A percentile compares a stretch with the other conserved stretches of the same genome.
These are phyloP conservation scores for Cubamyces lactineus DNA, from an alignment of 768 basidiomycete species.

Conservation along the genomic window DNA sequence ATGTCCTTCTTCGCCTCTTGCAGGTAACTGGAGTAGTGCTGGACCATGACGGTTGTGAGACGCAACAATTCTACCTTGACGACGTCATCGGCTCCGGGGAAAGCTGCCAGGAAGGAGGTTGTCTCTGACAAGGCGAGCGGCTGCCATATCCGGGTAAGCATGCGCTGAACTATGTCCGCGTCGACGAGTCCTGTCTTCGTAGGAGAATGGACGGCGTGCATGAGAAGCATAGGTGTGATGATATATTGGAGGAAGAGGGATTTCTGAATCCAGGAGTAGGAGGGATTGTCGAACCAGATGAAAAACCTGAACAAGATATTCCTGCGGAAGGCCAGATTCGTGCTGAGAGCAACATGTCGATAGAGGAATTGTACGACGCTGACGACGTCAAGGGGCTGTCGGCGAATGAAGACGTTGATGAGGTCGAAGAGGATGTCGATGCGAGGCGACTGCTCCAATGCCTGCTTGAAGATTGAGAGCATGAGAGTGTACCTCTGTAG, in stretches of 20 bases:
- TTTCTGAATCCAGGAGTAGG: conserved; percentile 75
- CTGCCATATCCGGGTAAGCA: conserved; percentile 82
- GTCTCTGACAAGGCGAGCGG: conserved; percentile 61
- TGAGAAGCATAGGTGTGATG: conserved; percentile 83
- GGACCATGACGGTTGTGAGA: conserved; percentile 86
- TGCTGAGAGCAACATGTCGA: conserved; percentile 75
- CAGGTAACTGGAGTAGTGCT: conserved; percentile 79
- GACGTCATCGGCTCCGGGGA: conserved; percentile 72
- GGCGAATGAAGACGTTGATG: conserved; percentile 77
- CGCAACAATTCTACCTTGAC: conserved; percentile 92
- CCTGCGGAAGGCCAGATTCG: conserved; percentile 71
- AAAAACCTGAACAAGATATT: conserved; percentile 85
- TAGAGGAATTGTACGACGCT: conserved; percentile 85
- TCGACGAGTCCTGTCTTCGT: conserved; percentile 69
- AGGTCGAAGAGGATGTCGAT: conserved; percentile 91
- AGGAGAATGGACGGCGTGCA: conserved; percentile 63
- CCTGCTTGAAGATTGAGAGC: conserved; percentile 76
- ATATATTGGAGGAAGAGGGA: conserved; percentile 79
- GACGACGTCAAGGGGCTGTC: conserved; percentile 80
- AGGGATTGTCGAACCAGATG: conserved; percentile 73
- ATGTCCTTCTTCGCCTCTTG: conserved; percentile 87
- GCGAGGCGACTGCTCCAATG: conserved; percentile 69
- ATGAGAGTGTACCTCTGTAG: conserved; percentile 67
- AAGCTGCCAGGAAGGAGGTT: conserved; percentile 27
- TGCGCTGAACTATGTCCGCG: conserved; percentile 64